phyloP scores from a whole-genome alignment of 148 eudicot genomes.

The Amaranthus cruentus region DNA sequence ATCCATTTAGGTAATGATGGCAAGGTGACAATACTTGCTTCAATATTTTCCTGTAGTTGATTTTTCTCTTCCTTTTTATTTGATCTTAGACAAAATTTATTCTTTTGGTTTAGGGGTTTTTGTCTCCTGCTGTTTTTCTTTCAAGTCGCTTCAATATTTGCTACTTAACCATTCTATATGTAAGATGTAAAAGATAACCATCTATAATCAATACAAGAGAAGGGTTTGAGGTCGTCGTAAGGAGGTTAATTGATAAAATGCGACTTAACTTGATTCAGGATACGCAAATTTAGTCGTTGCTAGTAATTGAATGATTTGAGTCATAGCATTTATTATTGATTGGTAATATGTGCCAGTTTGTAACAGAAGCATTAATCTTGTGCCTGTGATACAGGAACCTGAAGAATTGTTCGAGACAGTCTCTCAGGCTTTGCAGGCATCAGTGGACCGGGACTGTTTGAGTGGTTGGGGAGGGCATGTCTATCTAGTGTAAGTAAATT shows the following conservation, averaged over 20 bases:
- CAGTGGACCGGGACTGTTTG: constrained; percentile 90
- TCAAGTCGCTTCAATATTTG: not conserved
- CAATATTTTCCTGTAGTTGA: not conserved
- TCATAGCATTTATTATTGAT: not conserved
- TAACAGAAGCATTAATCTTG: not conserved
- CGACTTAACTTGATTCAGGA: not conserved
- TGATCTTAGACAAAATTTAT: not conserved
- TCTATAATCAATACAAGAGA: not conserved
- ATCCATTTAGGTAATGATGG: not conserved
- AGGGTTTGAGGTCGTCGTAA: not conserved
- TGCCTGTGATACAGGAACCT: constrained; percentile 51
- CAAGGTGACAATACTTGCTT: not conserved
- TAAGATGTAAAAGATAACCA: not conserved
- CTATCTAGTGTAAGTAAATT: constrained; percentile 73
- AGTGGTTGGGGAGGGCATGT: constrained; percentile 99
- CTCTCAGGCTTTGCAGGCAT: constrained; percentile 85
- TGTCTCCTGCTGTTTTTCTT: not conserved
- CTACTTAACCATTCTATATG: not conserved
- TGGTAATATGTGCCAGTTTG: not conserved
- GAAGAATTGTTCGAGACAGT: constrained; percentile 93
- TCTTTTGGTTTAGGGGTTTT: not conserved
- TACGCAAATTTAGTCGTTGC: not conserved
- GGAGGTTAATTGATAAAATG: not conserved
- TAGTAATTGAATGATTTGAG: not conserved
- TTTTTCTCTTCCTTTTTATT: not conserved